A percentile compares a stretch with the other conserved stretches of the same genome.
These are phyloP conservation scores for Aspergillus sp. DNA, from an alignment of 2,329 filamentous ascomycete species.

Conservation along the genomic window DNA sequence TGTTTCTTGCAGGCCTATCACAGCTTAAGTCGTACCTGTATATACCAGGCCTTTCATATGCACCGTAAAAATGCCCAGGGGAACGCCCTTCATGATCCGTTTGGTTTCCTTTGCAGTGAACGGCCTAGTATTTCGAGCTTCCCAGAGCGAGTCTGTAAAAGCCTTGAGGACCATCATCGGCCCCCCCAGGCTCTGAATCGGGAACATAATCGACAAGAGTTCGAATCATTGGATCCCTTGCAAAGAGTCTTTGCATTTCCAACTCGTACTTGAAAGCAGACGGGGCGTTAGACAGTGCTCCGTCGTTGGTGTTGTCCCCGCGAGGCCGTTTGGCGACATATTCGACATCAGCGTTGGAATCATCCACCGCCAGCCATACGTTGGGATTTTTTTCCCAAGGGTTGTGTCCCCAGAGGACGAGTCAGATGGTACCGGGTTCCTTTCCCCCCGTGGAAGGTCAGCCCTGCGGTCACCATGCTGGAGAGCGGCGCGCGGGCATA, in stretches of 20 bases:
- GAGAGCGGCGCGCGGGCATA: background rate
- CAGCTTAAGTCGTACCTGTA: conserved; percentile 1
- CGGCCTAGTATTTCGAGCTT: conserved; percentile 7
- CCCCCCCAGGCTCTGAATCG: conserved; percentile 7
- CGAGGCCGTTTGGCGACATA: conserved; percentile 5
- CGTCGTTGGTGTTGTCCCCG: conserved; percentile 3
- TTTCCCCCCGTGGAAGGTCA: background rate
- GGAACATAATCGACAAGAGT: conserved; percentile 6
- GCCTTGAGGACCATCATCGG: conserved; percentile 11
- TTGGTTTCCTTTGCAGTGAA: conserved; percentile 9
- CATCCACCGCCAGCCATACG: background rate
- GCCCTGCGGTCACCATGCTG: background rate
- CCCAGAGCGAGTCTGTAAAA: conserved; percentile 10
- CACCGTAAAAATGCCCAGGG: conserved; percentile 8
- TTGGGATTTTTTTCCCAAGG: background rate
- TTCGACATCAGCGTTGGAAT: background rate
- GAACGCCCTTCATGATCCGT: conserved; percentile 11
- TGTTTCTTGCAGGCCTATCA: too few relatives aligned
- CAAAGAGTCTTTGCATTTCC: conserved; percentile 9
- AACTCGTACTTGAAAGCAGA: conserved; percentile 9
- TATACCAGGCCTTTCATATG: conserved; percentile 11
- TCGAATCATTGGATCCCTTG: conserved; percentile 8
- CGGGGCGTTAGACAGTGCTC: too few relatives aligned
- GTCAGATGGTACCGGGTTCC: background rate
- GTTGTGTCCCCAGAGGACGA: background rate